Conservation (phyloP, 1,139 yeast genomes). For the Hansenula sp. region DNA sequence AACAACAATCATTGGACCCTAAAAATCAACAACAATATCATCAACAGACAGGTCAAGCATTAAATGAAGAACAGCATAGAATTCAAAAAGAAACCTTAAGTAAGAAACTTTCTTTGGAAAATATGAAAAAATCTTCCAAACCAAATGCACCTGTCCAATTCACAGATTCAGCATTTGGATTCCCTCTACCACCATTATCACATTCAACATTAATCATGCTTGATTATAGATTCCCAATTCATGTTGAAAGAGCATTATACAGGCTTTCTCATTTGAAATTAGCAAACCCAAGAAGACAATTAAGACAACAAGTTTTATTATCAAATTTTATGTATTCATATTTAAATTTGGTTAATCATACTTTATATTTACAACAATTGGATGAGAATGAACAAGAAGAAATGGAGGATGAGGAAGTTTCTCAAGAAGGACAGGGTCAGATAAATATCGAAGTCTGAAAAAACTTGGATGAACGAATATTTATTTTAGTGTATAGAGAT, state of each 20-base stretch:
- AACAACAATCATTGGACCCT: neutral
- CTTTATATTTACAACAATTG: slow-evolving; percentile 67
- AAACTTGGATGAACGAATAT: too few relatives aligned
- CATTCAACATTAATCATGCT: slow-evolving; percentile 73
- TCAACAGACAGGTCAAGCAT: slow-evolving; percentile 7
- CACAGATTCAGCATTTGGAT: slow-evolving; percentile 81
- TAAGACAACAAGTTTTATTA: slow-evolving; percentile 85
- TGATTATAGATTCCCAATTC: slow-evolving; percentile 85
- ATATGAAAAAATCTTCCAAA: slow-evolving; percentile 27
- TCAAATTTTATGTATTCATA: slow-evolving; percentile 98
- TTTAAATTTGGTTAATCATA: slow-evolving; percentile 88
- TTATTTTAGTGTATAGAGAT: too few relatives aligned
- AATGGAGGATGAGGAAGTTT: neutral
- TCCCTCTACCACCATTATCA: slow-evolving; percentile 79
- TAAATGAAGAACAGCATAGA: slow-evolving; percentile 14
- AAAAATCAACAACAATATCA: slow-evolving; percentile 10
- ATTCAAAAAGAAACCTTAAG: slow-evolving; percentile 16
- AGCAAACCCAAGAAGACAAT: slow-evolving; percentile 89
- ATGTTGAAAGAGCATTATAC: slow-evolving; percentile 93
- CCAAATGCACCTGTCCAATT: slow-evolving; percentile 74
- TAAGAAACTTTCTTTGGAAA: slow-evolving; percentile 28
- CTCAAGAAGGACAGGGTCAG: neutral
- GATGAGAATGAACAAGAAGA: slow-evolving; percentile 23
- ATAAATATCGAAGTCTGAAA: neutral
- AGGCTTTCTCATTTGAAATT: slow-evolving; percentile 86